Evolutionary conservation across 176 grass and related monocot genomes (phyloP).

Genomic region (Phoenix roebelenii): DNA sequence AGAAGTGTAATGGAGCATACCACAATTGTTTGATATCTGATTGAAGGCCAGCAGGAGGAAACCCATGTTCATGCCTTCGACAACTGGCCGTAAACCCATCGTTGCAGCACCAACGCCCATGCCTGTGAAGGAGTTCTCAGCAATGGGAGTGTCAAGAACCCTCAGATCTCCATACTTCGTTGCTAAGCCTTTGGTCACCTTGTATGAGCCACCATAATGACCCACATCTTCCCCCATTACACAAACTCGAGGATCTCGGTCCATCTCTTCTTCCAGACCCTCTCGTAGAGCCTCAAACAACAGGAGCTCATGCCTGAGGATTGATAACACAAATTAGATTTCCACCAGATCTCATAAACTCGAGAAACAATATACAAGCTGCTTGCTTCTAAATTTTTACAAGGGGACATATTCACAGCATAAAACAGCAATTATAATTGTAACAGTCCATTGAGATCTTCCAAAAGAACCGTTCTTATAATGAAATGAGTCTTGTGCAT

Average conservation of each 20-base stretch:
- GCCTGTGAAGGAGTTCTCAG: constrained; percentile 84
- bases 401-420: too few relatives aligned
- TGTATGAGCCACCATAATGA: constrained; percentile 84
- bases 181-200: constrained; percentile 80
- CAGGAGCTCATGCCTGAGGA: constrained; percentile 55
- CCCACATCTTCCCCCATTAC: constrained; percentile 83
- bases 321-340: background rate
- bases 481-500: too few relatives aligned
- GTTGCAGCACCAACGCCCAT: constrained; percentile 85
- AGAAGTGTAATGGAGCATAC: constrained; percentile 98
- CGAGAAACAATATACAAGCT: too few relatives aligned
- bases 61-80: constrained; percentile 97
- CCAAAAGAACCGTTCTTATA: too few relatives aligned
- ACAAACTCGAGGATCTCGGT: constrained; percentile 59
- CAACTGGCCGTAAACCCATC: constrained; percentile 60
- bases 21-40: constrained; percentile 94
- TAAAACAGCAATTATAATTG: too few relatives aligned
- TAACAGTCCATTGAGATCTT: too few relatives aligned
- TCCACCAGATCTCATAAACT: too few relatives aligned
- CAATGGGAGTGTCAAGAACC: constrained; percentile 82
- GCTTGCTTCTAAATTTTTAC: too few relatives aligned
- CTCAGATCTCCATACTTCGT: constrained; percentile 73
- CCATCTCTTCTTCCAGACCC: constrained; percentile 89
- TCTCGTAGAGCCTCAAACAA: constrained; percentile 82
- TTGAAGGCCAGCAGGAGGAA: constrained; percentile 90